Conservation (phyloP, 768 basidiomycete genomes). For the Lactifluus pinguis region DNA sequence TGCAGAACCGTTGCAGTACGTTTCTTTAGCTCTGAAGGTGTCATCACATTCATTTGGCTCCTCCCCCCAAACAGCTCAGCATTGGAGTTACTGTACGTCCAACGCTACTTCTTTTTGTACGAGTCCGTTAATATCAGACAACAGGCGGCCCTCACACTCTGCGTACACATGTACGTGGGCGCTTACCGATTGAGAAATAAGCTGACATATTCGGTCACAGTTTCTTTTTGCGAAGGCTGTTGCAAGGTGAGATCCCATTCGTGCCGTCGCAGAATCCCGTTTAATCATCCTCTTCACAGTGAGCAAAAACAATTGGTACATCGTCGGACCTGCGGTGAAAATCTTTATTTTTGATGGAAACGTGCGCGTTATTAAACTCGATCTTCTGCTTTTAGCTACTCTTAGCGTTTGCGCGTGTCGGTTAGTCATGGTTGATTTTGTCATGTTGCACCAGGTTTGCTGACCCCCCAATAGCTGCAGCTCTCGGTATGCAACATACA, state of each 20-base stretch:
- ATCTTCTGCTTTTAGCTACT: constrained; percentile 2
- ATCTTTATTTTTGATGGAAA: not conserved
- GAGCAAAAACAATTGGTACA: constrained; percentile 18
- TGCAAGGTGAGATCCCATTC: constrained; percentile 2
- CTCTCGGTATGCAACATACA: constrained; percentile 7
- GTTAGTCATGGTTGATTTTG: not conserved
- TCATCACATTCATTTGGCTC: not conserved
- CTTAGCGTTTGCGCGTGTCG: constrained; percentile 6
- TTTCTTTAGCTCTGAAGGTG: not conserved
- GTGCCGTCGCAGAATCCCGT: not conserved
- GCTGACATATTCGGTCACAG: constrained; percentile 1
- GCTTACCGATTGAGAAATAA: not conserved
- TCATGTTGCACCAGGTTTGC: not conserved
- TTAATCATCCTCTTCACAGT: constrained; percentile 6
- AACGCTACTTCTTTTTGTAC: not conserved
- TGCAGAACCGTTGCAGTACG: constrained; percentile 13
- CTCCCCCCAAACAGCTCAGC: constrained; percentile 9
- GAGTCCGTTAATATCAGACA: not conserved
- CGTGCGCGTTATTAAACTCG: not conserved
- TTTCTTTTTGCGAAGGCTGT: constrained; percentile 13
- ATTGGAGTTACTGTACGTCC: constrained; percentile 17
- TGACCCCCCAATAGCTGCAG: constrained; percentile 8
- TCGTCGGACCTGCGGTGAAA: constrained; percentile 11
- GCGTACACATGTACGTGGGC: constrained; percentile 15
- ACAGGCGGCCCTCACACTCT: constrained; percentile 11